Base-by-base conservation (phyloP, 2,329 filamentous ascomycete species). In the Didymella pomorum region DNA sequence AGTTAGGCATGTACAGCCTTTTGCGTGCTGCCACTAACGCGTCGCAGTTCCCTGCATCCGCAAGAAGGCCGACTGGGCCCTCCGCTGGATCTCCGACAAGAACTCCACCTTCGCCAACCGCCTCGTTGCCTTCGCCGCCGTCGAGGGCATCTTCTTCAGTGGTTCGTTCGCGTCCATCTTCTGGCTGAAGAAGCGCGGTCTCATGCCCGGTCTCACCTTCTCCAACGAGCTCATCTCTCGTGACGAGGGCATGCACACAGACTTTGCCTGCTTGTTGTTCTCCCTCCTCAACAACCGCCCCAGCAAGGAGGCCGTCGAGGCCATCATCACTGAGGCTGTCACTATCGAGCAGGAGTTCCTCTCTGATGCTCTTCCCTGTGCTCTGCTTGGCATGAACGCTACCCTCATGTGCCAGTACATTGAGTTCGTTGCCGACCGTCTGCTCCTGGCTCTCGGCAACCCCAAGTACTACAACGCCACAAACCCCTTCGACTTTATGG, bases 401-500 rank as follows among this genome's bases (percentile, higher is more conserved):
- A 90, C 85, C 68, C 86, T 99, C 70, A 99, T 99, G 95, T 96
- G 96, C 86, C 94, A 98, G 82, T 99, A 99, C 85, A 99, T 99
- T 69, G 95, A 99, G 87, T 99, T 99, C 72, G 95, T 99, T 47
- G 95, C 95, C 65, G 95, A 99, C 79, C 91, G 95, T 71, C 89
- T 99, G 33, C 87, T 99, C 33, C 84, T 98, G 58, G 89, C 95
- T 29, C 90, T 99, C 45, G 95, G 95, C 74, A 97, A 97, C 80
- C 86, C 91, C 71, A 98, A 97, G 86, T 85, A 91, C 72, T 99
- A 96, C 87, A 91, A 95, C 76, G 84, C 90, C 25, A 87, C 89
- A 78, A 99, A 99, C 83, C 95, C 95, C 77, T 99, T 99, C 79
- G 95, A 99, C 85, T 99, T 99, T 81, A 99, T 99, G 95, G 95